phyloP scores from a whole-genome alignment of 306 rosid genomes.

The Aeschynomene evenia region DNA sequence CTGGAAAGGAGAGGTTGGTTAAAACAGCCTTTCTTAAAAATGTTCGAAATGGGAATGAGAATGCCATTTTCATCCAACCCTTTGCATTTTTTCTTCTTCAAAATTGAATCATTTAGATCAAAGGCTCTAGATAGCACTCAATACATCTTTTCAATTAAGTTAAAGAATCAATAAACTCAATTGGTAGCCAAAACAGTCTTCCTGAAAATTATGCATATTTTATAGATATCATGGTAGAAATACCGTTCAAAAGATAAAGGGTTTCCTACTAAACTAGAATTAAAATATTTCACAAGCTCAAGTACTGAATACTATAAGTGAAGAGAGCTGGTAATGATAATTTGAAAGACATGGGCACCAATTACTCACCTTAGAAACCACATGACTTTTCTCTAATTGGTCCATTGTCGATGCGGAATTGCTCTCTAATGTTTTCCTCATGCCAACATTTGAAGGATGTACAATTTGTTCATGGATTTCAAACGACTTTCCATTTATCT shows the following conservation, averaged over 20 bases:
- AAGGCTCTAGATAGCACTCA: conserved; percentile 6
- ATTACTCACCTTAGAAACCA: conserved; percentile 56
- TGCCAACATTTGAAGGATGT: conserved; percentile 26
- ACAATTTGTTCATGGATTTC: conserved; percentile 40
- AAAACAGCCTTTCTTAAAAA: conserved; percentile 2
- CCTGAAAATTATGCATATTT: background rate
- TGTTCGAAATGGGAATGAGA: background rate
- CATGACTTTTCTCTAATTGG: conserved; percentile 35
- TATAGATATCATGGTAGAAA: background rate
- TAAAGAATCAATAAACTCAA: background rate
- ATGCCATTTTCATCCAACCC: conserved; percentile 14
- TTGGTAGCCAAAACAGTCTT: conserved; percentile 13
- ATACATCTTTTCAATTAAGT: conserved; percentile 3
- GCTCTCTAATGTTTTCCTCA: conserved; percentile 39
- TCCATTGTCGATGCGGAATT: conserved; percentile 31
- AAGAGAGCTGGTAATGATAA: conserved; percentile 10
- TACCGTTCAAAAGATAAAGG: background rate
- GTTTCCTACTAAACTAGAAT: background rate
- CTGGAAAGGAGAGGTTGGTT: background rate
- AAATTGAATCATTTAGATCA: conserved; percentile 19
- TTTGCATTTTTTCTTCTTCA: background rate
- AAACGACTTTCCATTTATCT: conserved; percentile 30
- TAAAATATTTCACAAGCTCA: conserved; percentile 7
- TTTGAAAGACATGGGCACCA: conserved; percentile 20
- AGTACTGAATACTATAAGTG: conserved; percentile 1